Percentiles rank a stretch among this genome's conserved stretches.
Evolutionary conservation across 768 basidiomycete genomes (phyloP).

Genomic region (Asterophora lycoperdoides): DNA sequence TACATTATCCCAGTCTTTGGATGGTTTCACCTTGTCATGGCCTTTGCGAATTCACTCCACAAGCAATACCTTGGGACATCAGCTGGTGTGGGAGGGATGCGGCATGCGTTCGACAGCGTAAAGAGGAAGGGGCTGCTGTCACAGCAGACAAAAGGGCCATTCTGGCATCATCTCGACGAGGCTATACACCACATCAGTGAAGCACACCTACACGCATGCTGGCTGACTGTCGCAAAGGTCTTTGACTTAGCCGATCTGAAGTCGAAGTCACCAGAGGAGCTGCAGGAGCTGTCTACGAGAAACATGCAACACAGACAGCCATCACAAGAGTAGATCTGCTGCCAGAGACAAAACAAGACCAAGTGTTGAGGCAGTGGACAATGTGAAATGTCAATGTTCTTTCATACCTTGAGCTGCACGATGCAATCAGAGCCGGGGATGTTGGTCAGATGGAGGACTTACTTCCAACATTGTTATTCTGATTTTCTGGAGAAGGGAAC

Average conservation of each 20-base stretch:
- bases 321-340: conserved; percentile 19
- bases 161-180: conserved; percentile 33
- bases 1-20: conserved; percentile 30
- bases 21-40: conserved; percentile 41
- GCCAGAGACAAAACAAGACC: conserved; percentile 4
- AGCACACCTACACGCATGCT: conserved; percentile 33
- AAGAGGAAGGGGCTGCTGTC: conserved; percentile 26
- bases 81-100: conserved; percentile 19
- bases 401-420: conserved; percentile 30
- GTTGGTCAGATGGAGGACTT: conserved; percentile 1
- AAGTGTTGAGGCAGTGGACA: conserved; percentile 8
- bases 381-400: conserved; percentile 35
- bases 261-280: conserved; percentile 19
- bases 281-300: conserved; percentile 22
- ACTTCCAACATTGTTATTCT: background rate
- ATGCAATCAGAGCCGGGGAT: conserved; percentile 32
- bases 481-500: conserved; percentile 22
- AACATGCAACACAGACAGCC: conserved; percentile 28
- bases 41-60: conserved; percentile 35
- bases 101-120: conserved; percentile 28
- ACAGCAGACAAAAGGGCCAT: conserved; percentile 25
- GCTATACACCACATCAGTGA: conserved; percentile 31
- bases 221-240: conserved; percentile 24
- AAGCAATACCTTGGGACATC: conserved; percentile 36
- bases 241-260: conserved; percentile 24